phyloP scores from a whole-genome alignment of 441 rosid species.

The Corymbia calophylla region DNA sequence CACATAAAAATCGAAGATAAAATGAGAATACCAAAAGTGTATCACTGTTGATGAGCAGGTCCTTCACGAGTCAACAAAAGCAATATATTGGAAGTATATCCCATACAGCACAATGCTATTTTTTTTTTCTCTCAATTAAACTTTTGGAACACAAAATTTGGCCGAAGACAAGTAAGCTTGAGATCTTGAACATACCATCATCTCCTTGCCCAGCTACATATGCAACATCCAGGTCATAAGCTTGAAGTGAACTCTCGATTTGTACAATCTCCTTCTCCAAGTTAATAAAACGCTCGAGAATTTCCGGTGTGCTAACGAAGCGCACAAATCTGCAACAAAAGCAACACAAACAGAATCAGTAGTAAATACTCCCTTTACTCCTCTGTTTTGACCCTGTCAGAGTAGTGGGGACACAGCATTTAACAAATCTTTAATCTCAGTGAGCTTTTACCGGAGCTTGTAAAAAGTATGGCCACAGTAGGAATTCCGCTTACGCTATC shows the following conservation, averaged over 20 bases:
- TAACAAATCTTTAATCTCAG: background rate
- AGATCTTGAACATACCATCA: conserved; percentile 30
- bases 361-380: background rate
- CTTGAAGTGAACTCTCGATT: conserved; percentile 56
- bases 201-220: conserved; percentile 17
- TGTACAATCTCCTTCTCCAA: conserved; percentile 75
- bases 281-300: conserved; percentile 70
- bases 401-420: background rate
- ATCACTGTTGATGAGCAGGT: background rate
- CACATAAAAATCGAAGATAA: background rate
- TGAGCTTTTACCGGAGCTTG: background rate
- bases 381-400: background rate
- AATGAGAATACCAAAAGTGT: background rate
- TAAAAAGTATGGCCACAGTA: background rate
- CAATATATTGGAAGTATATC: background rate
- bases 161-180: background rate
- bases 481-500: background rate
- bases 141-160: background rate
- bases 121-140: background rate
- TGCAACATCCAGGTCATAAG: conserved; percentile 32
- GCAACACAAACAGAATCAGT: background rate
- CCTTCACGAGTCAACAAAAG: background rate
- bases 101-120: background rate
- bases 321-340: conserved; percentile 56
- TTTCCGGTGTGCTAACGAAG: conserved; percentile 79